Evolutionary conservation across 2,329 filamentous ascomycete species (phyloP), one percentile per base, ranked within the genome.

Genomic region (Alternaria gansuensis): DNA sequence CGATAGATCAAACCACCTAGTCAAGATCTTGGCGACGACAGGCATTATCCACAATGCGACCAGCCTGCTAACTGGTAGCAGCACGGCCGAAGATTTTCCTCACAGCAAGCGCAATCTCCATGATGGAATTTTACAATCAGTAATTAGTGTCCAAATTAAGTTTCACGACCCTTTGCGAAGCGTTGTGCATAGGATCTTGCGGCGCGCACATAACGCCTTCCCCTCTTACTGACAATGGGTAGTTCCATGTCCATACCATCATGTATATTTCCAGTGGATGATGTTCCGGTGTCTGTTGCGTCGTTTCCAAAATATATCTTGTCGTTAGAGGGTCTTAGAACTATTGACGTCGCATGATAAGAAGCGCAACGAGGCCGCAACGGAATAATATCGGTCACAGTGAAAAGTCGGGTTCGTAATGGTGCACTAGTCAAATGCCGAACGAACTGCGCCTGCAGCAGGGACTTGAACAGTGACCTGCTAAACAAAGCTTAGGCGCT

Each of bases 31-130:
- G 23, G 37, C 24, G 5, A 55, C 48, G 11, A 59, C 61, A 2
- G 37, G 29, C 2, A 53, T 64, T 24, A 45, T 66, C n/a, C 39
- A 57, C 1, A 64, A 64, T n/a, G 63, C 61, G 5, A 62, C 59
- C 2, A 60, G 21, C 33, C 41, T 64, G 10, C 39, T 64, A 10
- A 60, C 59, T 41, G 29, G 48, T 14, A 26, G 40, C n/a, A 29
- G 5, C 10, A 33, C 31, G 4, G 31, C 23, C 3, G 26, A n/a
- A 4, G 40, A 28, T 5, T 36, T 31, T 23, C 33, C 31, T 10
- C 46, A 50, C 29, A 33, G 37, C 5, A 39, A 28, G 24, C 54
- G 48, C 17, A 17, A 52, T 34, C 23, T 57, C 9, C 48, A 52
- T 5, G 48, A 39, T 24, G 46, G 40, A 17, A 17, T 17, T 17